A percentile compares a stretch with the other conserved stretches of the same genome.
Conservation (phyloP, 2,329 filamentous ascomycete genomes). For the Penicillium frequentans region DNA sequence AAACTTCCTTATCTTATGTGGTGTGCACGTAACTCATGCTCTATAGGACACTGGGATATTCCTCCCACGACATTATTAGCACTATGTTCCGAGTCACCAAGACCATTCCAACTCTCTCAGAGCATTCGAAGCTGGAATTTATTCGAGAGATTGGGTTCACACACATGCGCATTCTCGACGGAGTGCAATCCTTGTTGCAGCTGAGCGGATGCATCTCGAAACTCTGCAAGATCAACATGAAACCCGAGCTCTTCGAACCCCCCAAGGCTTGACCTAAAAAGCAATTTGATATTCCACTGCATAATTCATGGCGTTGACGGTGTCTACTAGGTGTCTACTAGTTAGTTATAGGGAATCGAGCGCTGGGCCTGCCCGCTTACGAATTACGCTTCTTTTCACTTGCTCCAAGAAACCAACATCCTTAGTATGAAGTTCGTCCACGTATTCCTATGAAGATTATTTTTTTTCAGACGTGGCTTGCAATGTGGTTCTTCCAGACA, state of each 20-base stretch:
- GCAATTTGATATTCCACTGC: conserved; percentile 12
- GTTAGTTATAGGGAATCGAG: conserved; percentile 5
- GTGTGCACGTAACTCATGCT: neutral
- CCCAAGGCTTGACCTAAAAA: conserved; percentile 30
- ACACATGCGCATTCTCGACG: conserved; percentile 98
- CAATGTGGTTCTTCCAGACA: conserved; percentile 19
- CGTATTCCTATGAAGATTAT: neutral
- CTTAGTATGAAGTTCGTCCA: neutral
- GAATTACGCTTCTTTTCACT: conserved; percentile 11
- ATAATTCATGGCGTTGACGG: conserved; percentile 30
- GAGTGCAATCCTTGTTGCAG: conserved; percentile 91
- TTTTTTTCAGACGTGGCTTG: neutral
- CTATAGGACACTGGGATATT: conserved; percentile 77
- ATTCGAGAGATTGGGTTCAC: conserved; percentile 99
- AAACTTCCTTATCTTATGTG: neutral
- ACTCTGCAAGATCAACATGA: conserved; percentile 95
- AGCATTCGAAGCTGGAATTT: conserved; percentile 94
- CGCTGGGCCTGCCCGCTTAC: neutral
- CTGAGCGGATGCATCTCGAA: conserved; percentile 89
- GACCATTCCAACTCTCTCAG: conserved; percentile 85
- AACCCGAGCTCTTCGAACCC: conserved; percentile 72
- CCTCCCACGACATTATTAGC: conserved; percentile 97
- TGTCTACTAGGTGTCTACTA: conserved; percentile 11
- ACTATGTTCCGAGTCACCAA: conserved; percentile 99
- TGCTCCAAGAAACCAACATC: neutral